These are phyloP conservation scores for Chlorella variabilis DNA, from an alignment of 163 green algal species.

Conservation along the genomic window DNA sequence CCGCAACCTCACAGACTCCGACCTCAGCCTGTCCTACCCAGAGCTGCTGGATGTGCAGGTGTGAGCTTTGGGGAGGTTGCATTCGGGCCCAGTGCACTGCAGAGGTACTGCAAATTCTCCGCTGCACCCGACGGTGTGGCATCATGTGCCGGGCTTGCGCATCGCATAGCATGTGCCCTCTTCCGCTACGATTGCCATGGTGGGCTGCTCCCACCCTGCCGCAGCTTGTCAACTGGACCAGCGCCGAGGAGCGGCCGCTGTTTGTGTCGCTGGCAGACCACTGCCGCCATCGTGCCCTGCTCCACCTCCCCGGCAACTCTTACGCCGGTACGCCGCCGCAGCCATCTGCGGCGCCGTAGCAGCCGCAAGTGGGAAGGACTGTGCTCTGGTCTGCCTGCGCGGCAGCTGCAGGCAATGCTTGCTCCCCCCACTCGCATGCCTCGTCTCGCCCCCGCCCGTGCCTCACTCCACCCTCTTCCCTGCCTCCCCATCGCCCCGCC, in stretches of 20 bases:
- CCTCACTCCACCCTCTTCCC: background rate
- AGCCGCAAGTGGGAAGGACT: background rate
- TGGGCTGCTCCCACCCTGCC: too few relatives aligned
- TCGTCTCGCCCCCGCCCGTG: background rate
- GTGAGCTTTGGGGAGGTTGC: too few relatives aligned
- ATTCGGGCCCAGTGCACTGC: too few relatives aligned
- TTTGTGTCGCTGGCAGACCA: constrained; percentile 21
- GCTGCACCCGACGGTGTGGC: too few relatives aligned
- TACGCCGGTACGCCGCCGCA: background rate
- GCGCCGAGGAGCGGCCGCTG: background rate
- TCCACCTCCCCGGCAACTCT: constrained; percentile 10
- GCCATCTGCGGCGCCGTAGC: background rate
- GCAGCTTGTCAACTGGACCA: constrained; percentile 27
- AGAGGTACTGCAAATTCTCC: too few relatives aligned
- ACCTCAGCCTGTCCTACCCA: background rate
- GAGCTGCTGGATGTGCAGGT: constrained; percentile 22
- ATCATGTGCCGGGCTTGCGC: too few relatives aligned
- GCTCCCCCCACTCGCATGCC: too few relatives aligned
- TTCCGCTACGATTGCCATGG: too few relatives aligned
- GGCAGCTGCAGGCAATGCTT: background rate
- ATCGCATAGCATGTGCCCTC: too few relatives aligned
- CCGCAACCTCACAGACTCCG: background rate
- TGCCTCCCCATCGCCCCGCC: too few relatives aligned
- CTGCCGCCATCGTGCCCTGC: constrained; percentile 10
- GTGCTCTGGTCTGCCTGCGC: background rate